These are phyloP conservation scores for Myriosclerotinia duriaeana DNA, from an alignment of 2,329 filamentous ascomycete genomes.

Conservation along the genomic window DNA sequence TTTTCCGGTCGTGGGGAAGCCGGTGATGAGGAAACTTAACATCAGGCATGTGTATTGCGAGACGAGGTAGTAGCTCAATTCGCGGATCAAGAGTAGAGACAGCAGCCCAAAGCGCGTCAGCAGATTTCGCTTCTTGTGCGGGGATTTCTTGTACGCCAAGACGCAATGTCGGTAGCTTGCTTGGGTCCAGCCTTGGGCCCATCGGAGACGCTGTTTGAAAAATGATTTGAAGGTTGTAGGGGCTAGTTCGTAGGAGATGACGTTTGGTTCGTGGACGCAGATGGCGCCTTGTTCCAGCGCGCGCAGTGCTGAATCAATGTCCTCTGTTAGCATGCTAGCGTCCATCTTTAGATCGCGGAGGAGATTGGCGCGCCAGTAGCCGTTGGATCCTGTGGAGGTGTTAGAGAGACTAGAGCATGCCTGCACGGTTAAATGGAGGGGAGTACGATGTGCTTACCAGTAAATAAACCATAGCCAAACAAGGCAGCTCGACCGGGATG, in stretches of 20 bases:
- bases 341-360: constrained; percentile 50
- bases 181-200: constrained; percentile 52
- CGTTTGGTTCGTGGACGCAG: constrained; percentile 50
- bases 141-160: constrained; percentile 46
- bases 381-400: constrained; percentile 43
- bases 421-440: neutral
- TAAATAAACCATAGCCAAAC: constrained; percentile 51
- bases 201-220: constrained; percentile 52
- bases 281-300: constrained; percentile 43
- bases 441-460: constrained; percentile 31
- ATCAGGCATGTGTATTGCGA: constrained; percentile 50
- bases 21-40: constrained; percentile 47
- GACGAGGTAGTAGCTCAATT: constrained; percentile 50
- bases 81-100: constrained; percentile 48
- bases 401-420: neutral
- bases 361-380: constrained; percentile 49
- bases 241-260: constrained; percentile 50
- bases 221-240: constrained; percentile 47
- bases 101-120: constrained; percentile 47
- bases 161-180: constrained; percentile 47
- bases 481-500: constrained; percentile 49
- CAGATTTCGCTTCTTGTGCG: constrained; percentile 40
- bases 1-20: constrained; percentile 44
- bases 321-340: constrained; percentile 51
- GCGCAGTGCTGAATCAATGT: constrained; percentile 50